Evolutionary conservation across 345 rosid species (phyloP), one percentile per base, ranked within the genome.

Genomic region (Gynandropsis gynandra): DNA sequence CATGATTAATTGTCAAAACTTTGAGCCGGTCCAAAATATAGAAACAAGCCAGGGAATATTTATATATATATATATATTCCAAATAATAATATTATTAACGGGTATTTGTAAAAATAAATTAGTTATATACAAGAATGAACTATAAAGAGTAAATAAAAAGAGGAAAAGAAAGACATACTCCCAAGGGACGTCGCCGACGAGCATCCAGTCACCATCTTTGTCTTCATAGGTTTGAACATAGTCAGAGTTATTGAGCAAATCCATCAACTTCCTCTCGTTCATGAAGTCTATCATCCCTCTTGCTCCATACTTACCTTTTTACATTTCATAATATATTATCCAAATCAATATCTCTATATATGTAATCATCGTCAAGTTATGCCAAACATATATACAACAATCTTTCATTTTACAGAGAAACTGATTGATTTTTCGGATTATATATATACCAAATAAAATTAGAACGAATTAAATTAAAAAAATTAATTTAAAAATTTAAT

Each of bases 191-290:
- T 87, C 96, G 9, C 96, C 96, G 40, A 87, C 85, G 41, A 87
- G 89, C 96, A 87, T 87, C 96, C 95, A 88, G 42, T 88, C 97
- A 55, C 95, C 89, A 44, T 88, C 97, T 76, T 82, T 88, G 74
- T 88, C 97, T 69, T 88, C 92, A 54, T 88, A 88, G 46, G 92
- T 82, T 43, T 90, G 86, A 70, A 82, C 88, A 73, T 82, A 84
- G 46, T 88, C 92, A 53, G 84, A 76, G 47, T 70, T 72, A 62
- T 70, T 80, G 62, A 82, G 74, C 4, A 85, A 59, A 49, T 82
- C 95, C 79, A 56, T 64, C n/a, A 78, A 66, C 75, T 87, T 62
- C 77, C 74, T 53, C 76, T 82, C 88, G 37, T 77, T 85, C 82
- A 77, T 62, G 46, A 80, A 88, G 61, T 82, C 90, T 65, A 74